These are phyloP conservation scores for Amanita pseudoporphyria DNA, from an alignment of 768 basidiomycete genomes.

Conservation along the genomic window DNA sequence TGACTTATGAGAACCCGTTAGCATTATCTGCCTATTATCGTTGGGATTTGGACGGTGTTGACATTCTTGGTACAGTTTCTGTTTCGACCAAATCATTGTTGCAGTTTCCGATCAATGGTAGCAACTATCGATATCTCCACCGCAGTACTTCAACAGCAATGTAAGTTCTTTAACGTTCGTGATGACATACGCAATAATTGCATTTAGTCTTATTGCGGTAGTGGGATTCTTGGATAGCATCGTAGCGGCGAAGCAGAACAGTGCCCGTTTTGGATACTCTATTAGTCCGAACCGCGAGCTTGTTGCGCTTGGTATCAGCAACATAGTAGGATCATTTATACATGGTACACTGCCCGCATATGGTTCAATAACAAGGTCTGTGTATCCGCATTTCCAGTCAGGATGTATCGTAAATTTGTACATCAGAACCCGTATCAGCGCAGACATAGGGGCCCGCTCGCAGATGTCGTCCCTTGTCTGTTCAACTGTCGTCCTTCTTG, in stretches of 20 bases:
- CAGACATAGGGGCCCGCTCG: slow-evolving; percentile 78
- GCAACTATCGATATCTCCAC: slow-evolving; percentile 55
- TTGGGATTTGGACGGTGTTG: slow-evolving; percentile 76
- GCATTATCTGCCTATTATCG: slow-evolving; percentile 57
- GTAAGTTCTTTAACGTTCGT: slow-evolving; percentile 24
- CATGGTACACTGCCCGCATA: slow-evolving; percentile 88
- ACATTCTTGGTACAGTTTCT: slow-evolving; percentile 73
- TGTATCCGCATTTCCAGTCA: slow-evolving; percentile 4
- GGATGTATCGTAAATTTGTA: neutral
- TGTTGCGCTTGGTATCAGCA: slow-evolving; percentile 84
- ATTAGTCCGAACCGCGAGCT: slow-evolving; percentile 94
- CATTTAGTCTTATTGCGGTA: slow-evolving; percentile 58
- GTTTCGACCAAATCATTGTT: slow-evolving; percentile 54
- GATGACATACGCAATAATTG: neutral
- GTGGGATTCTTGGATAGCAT: slow-evolving; percentile 93
- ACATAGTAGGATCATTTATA: slow-evolving; percentile 69
- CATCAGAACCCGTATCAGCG: slow-evolving; percentile 77
- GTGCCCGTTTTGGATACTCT: slow-evolving; percentile 73
- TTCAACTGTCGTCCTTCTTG: slow-evolving; percentile 62
- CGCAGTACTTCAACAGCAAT: slow-evolving; percentile 81
- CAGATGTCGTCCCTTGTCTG: slow-evolving; percentile 85
- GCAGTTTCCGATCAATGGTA: slow-evolving; percentile 57
- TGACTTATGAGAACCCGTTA: slow-evolving; percentile 18
- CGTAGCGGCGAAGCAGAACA: slow-evolving; percentile 91
- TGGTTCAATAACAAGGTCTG: slow-evolving; percentile 84